These are phyloP conservation scores for Candida verbasci DNA, from an alignment of 805 yeast species.

Conservation along the genomic window DNA sequence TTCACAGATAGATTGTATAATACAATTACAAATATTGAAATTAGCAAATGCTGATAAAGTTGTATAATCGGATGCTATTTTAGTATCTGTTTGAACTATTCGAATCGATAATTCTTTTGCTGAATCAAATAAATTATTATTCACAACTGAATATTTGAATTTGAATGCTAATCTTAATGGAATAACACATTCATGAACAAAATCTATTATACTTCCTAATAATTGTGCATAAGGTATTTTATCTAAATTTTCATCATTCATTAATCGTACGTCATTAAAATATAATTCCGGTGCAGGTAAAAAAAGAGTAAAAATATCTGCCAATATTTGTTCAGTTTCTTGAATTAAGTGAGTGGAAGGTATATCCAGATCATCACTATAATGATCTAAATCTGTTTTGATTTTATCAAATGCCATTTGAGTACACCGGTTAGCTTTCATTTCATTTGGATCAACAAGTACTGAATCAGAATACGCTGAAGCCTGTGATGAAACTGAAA, in stretches of 20 bases:
- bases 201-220: constrained; percentile 13
- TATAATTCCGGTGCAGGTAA: constrained; percentile 29
- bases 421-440: constrained; percentile 5
- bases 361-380: constrained; percentile 9
- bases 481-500: background rate
- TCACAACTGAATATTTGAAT: constrained; percentile 11
- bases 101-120: constrained; percentile 30
- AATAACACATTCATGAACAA: constrained; percentile 21
- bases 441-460: constrained; percentile 1
- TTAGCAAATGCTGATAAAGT: constrained; percentile 23
- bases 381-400: constrained; percentile 17
- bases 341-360: constrained; percentile 4
- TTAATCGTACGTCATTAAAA: constrained; percentile 23
- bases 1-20: constrained; percentile 32
- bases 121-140: constrained; percentile 25
- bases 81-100: constrained; percentile 17
- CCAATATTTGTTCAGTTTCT: constrained; percentile 25
- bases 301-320: constrained; percentile 30
- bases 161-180: constrained; percentile 15
- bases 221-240: constrained; percentile 10
- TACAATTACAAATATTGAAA: constrained; percentile 23
- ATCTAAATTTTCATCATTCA: constrained; percentile 16
- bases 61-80: constrained; percentile 15
- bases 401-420: constrained; percentile 2
- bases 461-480: constrained; percentile 13